These are phyloP conservation scores for Parathielavia appendiculata DNA, from an alignment of 495 filamentous ascomycete species.

Conservation along the genomic window DNA sequence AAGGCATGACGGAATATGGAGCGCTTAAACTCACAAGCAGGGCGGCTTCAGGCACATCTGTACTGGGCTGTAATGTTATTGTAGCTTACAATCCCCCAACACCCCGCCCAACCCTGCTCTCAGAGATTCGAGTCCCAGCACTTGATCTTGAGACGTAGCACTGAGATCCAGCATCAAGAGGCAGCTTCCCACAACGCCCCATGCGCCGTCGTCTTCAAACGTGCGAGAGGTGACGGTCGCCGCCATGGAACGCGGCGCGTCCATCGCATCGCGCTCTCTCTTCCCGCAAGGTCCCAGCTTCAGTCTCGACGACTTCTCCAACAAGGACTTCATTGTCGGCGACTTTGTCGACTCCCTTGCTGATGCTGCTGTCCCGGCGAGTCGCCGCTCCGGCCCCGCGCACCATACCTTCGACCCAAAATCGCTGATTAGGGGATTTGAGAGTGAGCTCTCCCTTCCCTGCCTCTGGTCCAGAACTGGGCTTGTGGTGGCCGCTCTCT, in stretches of 20 bases:
- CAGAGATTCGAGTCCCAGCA: background rate
- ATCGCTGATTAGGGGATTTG: slow-evolving; percentile 91
- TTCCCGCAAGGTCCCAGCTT: slow-evolving; percentile 77
- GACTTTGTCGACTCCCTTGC: slow-evolving; percentile 95
- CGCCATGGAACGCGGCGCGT: slow-evolving; percentile 44
- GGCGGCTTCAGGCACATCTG: too few relatives aligned
- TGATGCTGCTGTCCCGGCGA: slow-evolving; percentile 67
- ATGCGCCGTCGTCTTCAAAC: slow-evolving; percentile 15
- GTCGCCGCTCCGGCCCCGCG: slow-evolving; percentile 64
- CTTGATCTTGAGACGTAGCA: background rate
- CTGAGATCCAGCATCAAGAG: background rate
- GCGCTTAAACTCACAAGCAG: too few relatives aligned
- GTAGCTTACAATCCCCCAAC: too few relatives aligned
- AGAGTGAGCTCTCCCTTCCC: slow-evolving; percentile 48
- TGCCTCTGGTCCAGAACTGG: background rate
- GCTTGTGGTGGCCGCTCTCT: background rate
- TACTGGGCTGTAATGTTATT: background rate
- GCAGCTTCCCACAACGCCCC: background rate
- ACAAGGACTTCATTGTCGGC: slow-evolving; percentile 91
- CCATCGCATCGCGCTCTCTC: slow-evolving; percentile 53
- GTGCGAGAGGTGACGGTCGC: slow-evolving; percentile 23
- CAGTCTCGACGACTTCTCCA: slow-evolving; percentile 83
- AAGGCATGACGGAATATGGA: too few relatives aligned
- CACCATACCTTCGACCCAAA: slow-evolving; percentile 91
- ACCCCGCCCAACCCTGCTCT: background rate